Evolutionary conservation across 108 stramenopile genomes (phyloP), one percentile per base, ranked within the genome.

Genomic region (Phaeodactylum tricornutum): DNA sequence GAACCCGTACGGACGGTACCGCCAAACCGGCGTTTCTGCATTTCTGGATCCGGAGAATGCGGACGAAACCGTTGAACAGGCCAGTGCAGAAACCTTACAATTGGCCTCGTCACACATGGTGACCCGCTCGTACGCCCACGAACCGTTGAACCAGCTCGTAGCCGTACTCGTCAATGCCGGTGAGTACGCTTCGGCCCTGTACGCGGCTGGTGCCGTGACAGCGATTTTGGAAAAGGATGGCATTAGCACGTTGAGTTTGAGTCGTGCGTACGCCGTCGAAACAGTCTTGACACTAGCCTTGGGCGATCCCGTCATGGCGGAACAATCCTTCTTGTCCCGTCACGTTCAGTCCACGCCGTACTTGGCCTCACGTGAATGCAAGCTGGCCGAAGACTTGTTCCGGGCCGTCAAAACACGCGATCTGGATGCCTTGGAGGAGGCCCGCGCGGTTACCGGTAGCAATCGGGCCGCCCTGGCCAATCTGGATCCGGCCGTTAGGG

Each of bases 321-420:
- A 74, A 40, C 48, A 76, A 36, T 49, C 75, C n/a, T 93, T 87
- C 53, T 52, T 81, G 53, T 51, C 70, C n/a, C 62, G 78, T n/a
- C 92, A 93, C 59, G 64, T 87, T 25, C 92, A 93, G 64, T 57
- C 69, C 11, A 74, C 75, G 2, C 31, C 62, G 3, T 93, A 93
- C 32, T 44, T 93, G 25, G 39, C 64, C 1, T 76, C 83, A n/a
- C 50, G 81, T 4, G 87, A 93, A 55, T 89, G 92, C 53, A 81
- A 86, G n/a, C 51, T 89, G 46, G 72, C 70, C n/a, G 92, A 93
- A 57, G 85, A 93, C 49, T 67, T 93, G 43, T 75, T 89, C 35
- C 67, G 82, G 28, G 92, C 87, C 7, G 64, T 84, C 38, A 76
- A 77, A 32, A 56, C 31, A 24, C 67, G 85, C 51, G 80, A 87